Conservation (phyloP, 345 rosid species). For the Passiflora organensis region DNA sequence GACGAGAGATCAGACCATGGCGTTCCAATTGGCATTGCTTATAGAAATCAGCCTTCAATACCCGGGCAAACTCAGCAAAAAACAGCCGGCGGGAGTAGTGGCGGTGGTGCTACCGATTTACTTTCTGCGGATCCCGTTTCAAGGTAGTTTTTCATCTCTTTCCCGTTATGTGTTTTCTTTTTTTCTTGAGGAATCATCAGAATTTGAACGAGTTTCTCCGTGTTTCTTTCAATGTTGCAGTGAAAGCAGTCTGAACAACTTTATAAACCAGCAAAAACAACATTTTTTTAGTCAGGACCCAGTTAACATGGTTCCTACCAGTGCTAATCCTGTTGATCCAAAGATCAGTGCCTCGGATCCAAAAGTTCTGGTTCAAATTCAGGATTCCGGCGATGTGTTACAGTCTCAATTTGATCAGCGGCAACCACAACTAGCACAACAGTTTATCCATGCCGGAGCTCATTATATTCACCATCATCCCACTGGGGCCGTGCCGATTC, state of each 20-base stretch:
- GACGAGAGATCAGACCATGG: slow-evolving; percentile 95
- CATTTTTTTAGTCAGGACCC: slow-evolving; percentile 60
- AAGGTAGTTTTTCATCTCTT: slow-evolving; percentile 39
- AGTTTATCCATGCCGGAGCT: slow-evolving; percentile 57
- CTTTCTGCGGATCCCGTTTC: slow-evolving; percentile 88
- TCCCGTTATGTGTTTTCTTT: not conserved
- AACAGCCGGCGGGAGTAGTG: slow-evolving; percentile 40
- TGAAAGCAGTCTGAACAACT: slow-evolving; percentile 69
- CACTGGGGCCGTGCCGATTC: slow-evolving; percentile 48
- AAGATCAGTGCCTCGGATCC: slow-evolving; percentile 58
- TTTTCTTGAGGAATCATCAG: slow-evolving; percentile 8
- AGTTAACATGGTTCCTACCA: slow-evolving; percentile 36
- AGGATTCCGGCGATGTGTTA: slow-evolving; percentile 50
- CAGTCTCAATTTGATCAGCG: slow-evolving; percentile 56
- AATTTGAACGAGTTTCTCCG: slow-evolving; percentile 23
- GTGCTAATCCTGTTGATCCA: slow-evolving; percentile 43
- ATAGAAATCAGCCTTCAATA: slow-evolving; percentile 42
- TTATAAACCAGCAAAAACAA: slow-evolving; percentile 55
- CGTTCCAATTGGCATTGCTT: slow-evolving; percentile 35
- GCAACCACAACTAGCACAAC: slow-evolving; percentile 50
- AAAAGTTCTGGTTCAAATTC: slow-evolving; percentile 40
- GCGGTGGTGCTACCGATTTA: slow-evolving; percentile 32
- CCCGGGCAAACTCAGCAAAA: slow-evolving; percentile 53
- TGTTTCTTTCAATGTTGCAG: slow-evolving; percentile 42
- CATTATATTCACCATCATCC: slow-evolving; percentile 78